Percentiles rank a stretch among this genome's conserved stretches.
These are phyloP conservation scores for Pseudocercospora cruenta DNA, from an alignment of 2,329 filamentous ascomycete species.

Conservation along the genomic window DNA sequence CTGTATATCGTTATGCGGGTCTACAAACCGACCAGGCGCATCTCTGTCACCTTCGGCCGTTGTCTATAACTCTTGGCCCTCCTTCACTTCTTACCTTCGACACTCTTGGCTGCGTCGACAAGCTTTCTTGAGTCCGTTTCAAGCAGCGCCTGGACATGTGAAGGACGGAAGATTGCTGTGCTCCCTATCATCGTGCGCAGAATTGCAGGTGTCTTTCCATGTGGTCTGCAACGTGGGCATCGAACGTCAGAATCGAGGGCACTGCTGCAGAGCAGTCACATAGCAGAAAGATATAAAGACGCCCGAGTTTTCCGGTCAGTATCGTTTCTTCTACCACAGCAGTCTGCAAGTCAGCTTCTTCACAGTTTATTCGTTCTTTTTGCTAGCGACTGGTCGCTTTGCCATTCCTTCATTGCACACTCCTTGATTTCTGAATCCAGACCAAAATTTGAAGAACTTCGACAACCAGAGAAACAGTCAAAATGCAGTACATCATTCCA, in stretches of 20 bases:
- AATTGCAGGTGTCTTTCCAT: background rate
- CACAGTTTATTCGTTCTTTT: conserved; percentile 4
- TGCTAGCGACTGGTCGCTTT: conserved; percentile 23
- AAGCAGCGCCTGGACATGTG: conserved; percentile 10
- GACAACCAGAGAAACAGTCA: conserved; percentile 5
- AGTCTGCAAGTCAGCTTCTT: conserved; percentile 9
- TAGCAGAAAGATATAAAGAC: conserved; percentile 1
- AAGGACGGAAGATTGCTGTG: conserved; percentile 7
- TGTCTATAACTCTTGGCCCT: conserved; percentile 15
- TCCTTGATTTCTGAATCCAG: background rate
- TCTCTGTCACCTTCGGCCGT: background rate
- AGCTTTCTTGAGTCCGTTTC: conserved; percentile 12
- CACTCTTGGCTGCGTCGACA: conserved; percentile 11
- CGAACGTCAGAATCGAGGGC: background rate
- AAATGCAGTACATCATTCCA: conserved; percentile 24
- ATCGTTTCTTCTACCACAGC: background rate
- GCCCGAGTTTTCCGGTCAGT: background rate
- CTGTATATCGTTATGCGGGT: conserved; percentile 1
- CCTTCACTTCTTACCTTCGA: background rate
- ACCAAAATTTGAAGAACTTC: background rate
- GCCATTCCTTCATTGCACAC: conserved; percentile 11
- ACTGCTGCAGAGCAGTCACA: background rate
- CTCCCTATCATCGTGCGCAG: background rate
- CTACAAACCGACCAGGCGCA: background rate
- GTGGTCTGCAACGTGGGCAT: conserved; percentile 1